Evolutionary conservation across 306 rosid species (phyloP).

Genomic region (Vigna reflexopilosa): DNA sequence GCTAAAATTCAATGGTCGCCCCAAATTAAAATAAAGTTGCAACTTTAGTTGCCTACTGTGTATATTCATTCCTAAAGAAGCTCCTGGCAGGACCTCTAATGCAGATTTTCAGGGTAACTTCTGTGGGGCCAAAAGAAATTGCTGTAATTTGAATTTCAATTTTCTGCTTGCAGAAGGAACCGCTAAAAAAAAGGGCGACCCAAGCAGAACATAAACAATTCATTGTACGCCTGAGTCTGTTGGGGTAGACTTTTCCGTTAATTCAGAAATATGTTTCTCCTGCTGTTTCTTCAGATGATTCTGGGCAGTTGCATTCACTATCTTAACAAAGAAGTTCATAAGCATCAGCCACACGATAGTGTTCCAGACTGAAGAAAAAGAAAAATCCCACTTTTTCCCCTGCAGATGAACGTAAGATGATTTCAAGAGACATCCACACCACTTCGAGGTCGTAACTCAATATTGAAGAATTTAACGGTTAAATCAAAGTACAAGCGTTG

Average conservation of each 20-base stretch:
- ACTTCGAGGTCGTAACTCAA: not conserved
- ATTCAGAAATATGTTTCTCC: constrained; percentile 59
- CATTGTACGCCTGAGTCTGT: constrained; percentile 42
- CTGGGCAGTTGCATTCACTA: constrained; percentile 90
- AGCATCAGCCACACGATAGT: constrained; percentile 97
- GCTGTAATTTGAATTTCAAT: constrained; percentile 42
- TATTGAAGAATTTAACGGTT: constrained; percentile 6
- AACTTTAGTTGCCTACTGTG: constrained; percentile 48
- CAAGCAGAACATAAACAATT: constrained; percentile 45
- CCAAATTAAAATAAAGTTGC: constrained; percentile 46
- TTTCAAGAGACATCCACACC: constrained; percentile 25
- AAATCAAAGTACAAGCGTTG: constrained; percentile 16
- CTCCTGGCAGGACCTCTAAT: constrained; percentile 48
- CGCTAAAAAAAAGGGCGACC: constrained; percentile 27
- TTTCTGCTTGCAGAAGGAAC: constrained; percentile 45
- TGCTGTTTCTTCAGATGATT: constrained; percentile 79
- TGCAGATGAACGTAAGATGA: constrained; percentile 44
- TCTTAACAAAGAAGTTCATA: constrained; percentile 85
- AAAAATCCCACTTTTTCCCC: constrained; percentile 90
- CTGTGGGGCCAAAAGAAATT: constrained; percentile 46
- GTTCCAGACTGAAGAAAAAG: constrained; percentile 84
- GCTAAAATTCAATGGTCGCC: constrained; percentile 58
- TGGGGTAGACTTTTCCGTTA: constrained; percentile 48
- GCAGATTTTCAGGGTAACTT: constrained; percentile 40
- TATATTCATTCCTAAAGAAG: constrained; percentile 55